These are phyloP conservation scores for Colletotrichum agaves DNA, from an alignment of 2,329 filamentous ascomycete species.

Conservation along the genomic window DNA sequence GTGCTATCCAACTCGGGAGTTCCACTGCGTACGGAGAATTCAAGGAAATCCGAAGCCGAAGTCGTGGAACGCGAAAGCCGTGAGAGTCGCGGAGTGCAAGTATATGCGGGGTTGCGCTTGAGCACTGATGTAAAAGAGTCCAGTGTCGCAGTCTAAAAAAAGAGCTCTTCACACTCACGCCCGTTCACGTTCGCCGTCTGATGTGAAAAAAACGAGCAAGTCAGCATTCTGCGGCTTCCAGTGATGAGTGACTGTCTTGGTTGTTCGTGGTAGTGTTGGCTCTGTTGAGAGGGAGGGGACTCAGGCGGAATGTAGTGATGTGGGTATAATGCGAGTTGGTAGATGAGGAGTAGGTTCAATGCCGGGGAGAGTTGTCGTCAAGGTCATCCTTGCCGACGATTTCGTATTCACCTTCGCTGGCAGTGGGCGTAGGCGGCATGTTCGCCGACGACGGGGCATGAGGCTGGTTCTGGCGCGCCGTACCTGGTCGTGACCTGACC, in stretches of 20 bases:
- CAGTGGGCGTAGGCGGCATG: conserved; percentile 69
- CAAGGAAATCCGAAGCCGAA: conserved; percentile 9
- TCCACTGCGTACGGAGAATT: neutral
- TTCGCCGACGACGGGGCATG: conserved; percentile 64
- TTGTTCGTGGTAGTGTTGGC: conserved; percentile 11
- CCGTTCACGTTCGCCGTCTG: conserved; percentile 53
- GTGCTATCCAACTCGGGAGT: neutral
- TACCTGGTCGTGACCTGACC: conserved; percentile 64
- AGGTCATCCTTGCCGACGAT: conserved; percentile 40
- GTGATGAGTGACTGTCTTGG: conserved; percentile 14
- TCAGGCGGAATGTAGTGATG: conserved; percentile 18
- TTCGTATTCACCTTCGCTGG: conserved; percentile 70
- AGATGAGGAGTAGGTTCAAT: conserved; percentile 17
- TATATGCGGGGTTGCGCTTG: conserved; percentile 29
- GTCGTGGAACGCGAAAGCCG: neutral
- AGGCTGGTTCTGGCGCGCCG: conserved; percentile 60
- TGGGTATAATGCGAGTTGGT: conserved; percentile 29
- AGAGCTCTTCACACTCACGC: conserved; percentile 35
- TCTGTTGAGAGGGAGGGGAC: neutral
- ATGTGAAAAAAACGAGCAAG: conserved; percentile 32
- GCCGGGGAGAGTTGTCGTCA: conserved; percentile 36
- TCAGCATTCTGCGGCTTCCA: conserved; percentile 35
- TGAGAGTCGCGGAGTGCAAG: conserved; percentile 31
- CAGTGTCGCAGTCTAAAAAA: conserved; percentile 27
- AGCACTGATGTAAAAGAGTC: conserved; percentile 24